Evolutionary conservation across 352 stramenopile genomes (phyloP), one percentile per base, ranked within the genome.

Genomic region (Globisporangium polare): DNA sequence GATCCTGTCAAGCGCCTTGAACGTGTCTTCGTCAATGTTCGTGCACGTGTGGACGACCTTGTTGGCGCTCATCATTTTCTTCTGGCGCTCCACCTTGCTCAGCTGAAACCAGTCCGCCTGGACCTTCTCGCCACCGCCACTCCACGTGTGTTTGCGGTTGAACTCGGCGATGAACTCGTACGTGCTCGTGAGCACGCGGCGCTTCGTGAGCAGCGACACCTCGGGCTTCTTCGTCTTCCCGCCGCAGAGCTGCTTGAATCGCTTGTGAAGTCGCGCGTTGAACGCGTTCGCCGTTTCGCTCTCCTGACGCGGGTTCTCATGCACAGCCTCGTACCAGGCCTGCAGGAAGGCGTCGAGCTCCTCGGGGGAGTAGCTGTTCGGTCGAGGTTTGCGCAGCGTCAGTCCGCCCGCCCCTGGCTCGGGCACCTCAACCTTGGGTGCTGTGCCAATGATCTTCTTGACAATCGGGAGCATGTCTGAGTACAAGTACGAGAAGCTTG

Each of bases 401-500:
- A 42, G 10, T 29, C 35, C 20, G 2, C 41, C 37, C 27, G 37
- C 35, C 45, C 42, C n/a, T 37, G n/a, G 8, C 5, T 33, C 41
- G 3, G 22, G 45, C 9, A 52, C 45, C 10, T 61, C 55, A 2
- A 15, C 8, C 12, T 61, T 52, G 17, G 55, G 41, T 5, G 33
- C 51, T 46, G 41, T 51, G 2, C 39, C 46, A 53, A 63, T 63
- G 26, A 63, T 55, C n/a, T 47, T 47, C 18, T 56, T n/a, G 2
- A 63, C 57, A 9, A 51, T 39, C 0, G 57, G 46, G 24, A 63
- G 57, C 57, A 63, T 63, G 31, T 63, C 57, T 1, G 51, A 33
- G 49, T 63, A 63, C 57, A 63, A 31, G 29, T 63, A 63, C 22
- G 57, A 63, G n/a, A 63, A 63, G 24, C 57, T 63, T 33, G 53